These are phyloP conservation scores for Mercurialis annua DNA, from an alignment of 345 rosid genomes.

Conservation along the genomic window DNA sequence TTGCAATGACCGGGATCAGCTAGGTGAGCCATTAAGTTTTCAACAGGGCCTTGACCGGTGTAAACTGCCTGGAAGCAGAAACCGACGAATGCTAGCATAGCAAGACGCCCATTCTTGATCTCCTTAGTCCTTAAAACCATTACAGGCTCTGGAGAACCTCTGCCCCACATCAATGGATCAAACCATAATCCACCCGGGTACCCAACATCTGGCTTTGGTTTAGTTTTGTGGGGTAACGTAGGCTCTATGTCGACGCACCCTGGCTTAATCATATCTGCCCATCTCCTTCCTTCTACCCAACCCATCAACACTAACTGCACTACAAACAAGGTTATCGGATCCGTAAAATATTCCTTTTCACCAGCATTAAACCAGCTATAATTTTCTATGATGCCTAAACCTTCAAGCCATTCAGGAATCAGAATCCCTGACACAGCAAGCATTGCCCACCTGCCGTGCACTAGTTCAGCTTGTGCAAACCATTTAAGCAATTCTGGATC, in stretches of 20 bases:
- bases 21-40: constrained; percentile 78
- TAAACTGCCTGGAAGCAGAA: constrained; percentile 85
- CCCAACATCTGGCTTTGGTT: constrained; percentile 76
- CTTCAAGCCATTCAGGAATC: constrained; percentile 76
- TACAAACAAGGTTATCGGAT: constrained; percentile 61
- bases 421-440: constrained; percentile 81
- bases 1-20: constrained; percentile 98
- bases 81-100: constrained; percentile 89
- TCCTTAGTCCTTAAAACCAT: constrained; percentile 94
- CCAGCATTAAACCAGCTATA: constrained; percentile 93
- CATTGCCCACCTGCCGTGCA: constrained; percentile 98
- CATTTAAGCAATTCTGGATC: constrained; percentile 82
- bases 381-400: constrained; percentile 64
- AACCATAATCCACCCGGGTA: constrained; percentile 96
- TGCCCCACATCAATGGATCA: constrained; percentile 86
- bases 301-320: constrained; percentile 80
- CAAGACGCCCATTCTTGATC: constrained; percentile 87
- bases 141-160: constrained; percentile 91
- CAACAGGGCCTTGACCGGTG: constrained; percentile 63
- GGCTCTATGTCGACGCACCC: constrained; percentile 74
- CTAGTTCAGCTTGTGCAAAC: constrained; percentile 92
- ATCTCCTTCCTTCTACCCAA: constrained; percentile 89
- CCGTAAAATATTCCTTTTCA: constrained; percentile 64
- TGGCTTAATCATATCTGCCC: constrained; percentile 89
- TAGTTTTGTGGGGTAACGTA: constrained; percentile 54